A percentile compares a stretch with the other conserved stretches of the same genome.
phyloP scores from a whole-genome alignment of 345 rosid species.

The Euphorbia pulcherrima region DNA sequence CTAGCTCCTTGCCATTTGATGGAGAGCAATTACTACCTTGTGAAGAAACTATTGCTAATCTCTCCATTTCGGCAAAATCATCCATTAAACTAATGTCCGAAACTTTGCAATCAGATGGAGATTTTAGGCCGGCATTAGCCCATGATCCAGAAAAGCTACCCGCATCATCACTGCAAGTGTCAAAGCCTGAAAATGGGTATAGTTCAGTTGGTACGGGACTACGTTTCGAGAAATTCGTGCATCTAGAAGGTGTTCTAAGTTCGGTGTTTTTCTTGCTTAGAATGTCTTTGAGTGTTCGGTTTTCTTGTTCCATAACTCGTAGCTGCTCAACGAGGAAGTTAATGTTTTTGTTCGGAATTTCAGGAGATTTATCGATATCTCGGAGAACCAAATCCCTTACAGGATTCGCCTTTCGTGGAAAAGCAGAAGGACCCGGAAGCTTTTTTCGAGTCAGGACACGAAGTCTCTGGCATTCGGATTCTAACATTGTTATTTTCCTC shows the following conservation, averaged over 20 bases:
- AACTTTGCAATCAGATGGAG: slow-evolving; percentile 29
- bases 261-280: slow-evolving; percentile 52
- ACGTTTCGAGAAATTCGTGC: slow-evolving; percentile 31
- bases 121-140: slow-evolving; percentile 51
- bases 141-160: slow-evolving; percentile 60
- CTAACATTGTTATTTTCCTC: slow-evolving; percentile 64
- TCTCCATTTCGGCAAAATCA: slow-evolving; percentile 81
- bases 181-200: slow-evolving; percentile 29
- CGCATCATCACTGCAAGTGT: slow-evolving; percentile 41
- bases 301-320: slow-evolving; percentile 62
- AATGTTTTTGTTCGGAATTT: slow-evolving; percentile 37
- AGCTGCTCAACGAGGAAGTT: slow-evolving; percentile 52
- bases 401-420: slow-evolving; percentile 37
- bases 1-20: slow-evolving; percentile 27
- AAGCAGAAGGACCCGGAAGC: slow-evolving; percentile 51
- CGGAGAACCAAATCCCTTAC: slow-evolving; percentile 46
- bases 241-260: slow-evolving; percentile 45
- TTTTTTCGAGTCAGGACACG: slow-evolving; percentile 52
- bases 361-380: slow-evolving; percentile 35
- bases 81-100: slow-evolving; percentile 65
- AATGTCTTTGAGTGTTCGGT: slow-evolving; percentile 61
- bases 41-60: slow-evolving; percentile 60
- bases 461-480: slow-evolving; percentile 77
- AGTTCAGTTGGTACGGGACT: slow-evolving; percentile 29
- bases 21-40: slow-evolving; percentile 18